These are phyloP conservation scores for Carex littledalei DNA, from an alignment of 176 grass and related monocot genomes.

Conservation along the genomic window DNA sequence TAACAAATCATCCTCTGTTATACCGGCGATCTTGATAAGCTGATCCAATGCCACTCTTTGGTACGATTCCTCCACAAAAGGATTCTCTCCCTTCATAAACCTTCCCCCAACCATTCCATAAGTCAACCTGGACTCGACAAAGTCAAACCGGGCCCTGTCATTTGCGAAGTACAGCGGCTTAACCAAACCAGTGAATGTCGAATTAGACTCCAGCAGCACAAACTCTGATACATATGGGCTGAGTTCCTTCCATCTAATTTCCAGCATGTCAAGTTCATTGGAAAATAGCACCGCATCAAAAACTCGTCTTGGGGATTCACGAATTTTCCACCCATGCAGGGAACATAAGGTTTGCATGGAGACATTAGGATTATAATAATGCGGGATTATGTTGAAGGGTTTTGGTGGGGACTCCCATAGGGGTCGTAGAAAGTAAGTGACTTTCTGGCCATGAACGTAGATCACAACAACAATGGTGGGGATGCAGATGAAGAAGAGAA, in stretches of 20 bases:
- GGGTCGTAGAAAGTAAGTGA: constrained; percentile 81
- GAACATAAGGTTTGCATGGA: constrained; percentile 70
- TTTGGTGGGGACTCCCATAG: constrained; percentile 88
- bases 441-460: constrained; percentile 78
- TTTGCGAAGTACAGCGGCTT: constrained; percentile 72
- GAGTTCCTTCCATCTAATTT: constrained; percentile 82
- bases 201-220: constrained; percentile 78
- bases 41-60: constrained; percentile 75
- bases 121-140: constrained; percentile 70
- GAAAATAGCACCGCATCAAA: constrained; percentile 83
- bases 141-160: constrained; percentile 44
- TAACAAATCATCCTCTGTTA: constrained; percentile 66
- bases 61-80: constrained; percentile 88
- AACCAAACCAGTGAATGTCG: constrained; percentile 71
- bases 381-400: constrained; percentile 58
- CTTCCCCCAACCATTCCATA: constrained; percentile 71
- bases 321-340: constrained; percentile 73
- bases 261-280: constrained; percentile 81
- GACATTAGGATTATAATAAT: constrained; percentile 74
- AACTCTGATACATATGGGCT: constrained; percentile 78
- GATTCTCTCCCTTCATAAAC: constrained; percentile 86
- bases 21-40: constrained; percentile 68
- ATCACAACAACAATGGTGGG: constrained; percentile 53
- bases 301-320: constrained; percentile 65
- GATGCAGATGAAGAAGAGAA: constrained; percentile 55